Percentiles rank a stretch among this genome's conserved stretches.
phyloP scores from a whole-genome alignment of 140 eudicot genomes.

The Bidens hawaiensis region DNA sequence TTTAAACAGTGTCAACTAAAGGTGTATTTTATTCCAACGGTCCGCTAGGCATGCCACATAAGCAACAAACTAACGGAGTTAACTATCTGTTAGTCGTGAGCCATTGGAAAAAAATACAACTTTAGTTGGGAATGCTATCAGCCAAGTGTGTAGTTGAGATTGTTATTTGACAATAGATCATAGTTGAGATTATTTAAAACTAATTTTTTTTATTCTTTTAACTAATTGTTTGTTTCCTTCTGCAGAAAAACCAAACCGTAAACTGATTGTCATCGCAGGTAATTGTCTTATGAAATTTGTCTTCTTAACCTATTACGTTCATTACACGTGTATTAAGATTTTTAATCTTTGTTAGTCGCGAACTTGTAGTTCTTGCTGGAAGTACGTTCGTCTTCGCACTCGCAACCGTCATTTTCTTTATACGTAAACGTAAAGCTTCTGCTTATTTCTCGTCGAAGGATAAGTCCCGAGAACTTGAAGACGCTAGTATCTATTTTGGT shows the following conservation, averaged over 20 bases:
- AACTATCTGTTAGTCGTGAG: too few species aligned
- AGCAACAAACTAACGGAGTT: too few species aligned
- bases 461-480: slow-evolving; percentile 48
- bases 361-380: slow-evolving; percentile 29
- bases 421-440: slow-evolving; percentile 21
- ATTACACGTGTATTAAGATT: neutral
- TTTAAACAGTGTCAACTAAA: too few species aligned
- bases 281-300: slow-evolving; percentile 2
- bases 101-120: too few species aligned
- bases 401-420: slow-evolving; percentile 5
- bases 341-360: neutral
- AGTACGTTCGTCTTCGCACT: slow-evolving; percentile 8
- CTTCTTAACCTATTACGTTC: neutral
- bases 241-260: neutral
- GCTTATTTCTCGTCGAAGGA: slow-evolving; percentile 33
- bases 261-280: slow-evolving; percentile 22
- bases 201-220: neutral
- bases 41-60: too few species aligned
- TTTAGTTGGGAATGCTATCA: too few species aligned
- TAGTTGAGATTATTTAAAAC: too few species aligned
- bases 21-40: too few species aligned
- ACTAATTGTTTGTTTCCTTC: slow-evolving; percentile 9
- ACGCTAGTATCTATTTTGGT: slow-evolving; percentile 42
- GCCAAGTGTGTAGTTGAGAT: too few species aligned
- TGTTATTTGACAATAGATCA: too few species aligned